Conservation (phyloP, 257 asterid species). For the Gentiana straminea region DNA sequence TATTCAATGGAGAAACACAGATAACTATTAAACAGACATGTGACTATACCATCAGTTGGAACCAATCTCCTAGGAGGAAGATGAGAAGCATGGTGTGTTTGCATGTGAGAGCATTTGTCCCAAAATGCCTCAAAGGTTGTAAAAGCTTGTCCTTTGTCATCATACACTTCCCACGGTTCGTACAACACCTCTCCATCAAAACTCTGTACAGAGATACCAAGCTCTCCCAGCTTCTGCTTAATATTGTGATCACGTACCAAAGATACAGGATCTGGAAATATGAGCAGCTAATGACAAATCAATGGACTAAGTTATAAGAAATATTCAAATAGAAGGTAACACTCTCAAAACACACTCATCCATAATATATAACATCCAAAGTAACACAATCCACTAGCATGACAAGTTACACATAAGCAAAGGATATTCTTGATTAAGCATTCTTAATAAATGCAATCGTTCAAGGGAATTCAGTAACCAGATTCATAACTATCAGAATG, state of each 20-base stretch:
- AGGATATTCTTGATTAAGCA: too few species aligned
- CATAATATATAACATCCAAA: too few species aligned
- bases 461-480: too few species aligned
- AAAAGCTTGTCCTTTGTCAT: conserved; percentile 48
- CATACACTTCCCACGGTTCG: conserved; percentile 89
- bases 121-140: conserved; percentile 62
- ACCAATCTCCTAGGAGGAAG: conserved; percentile 69
- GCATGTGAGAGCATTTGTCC: conserved; percentile 57
- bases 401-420: too few species aligned
- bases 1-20: not conserved
- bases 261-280: conserved; percentile 63
- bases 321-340: not conserved
- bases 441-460: too few species aligned
- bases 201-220: conserved; percentile 59
- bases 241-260: conserved; percentile 86
- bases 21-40: not conserved
- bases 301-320: not conserved
- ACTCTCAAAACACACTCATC: too few species aligned
- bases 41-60: conserved; percentile 39
- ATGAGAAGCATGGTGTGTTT: conserved; percentile 43
- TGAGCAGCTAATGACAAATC: conserved; percentile 5
- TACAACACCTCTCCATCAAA: conserved; percentile 58
- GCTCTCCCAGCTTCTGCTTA: conserved; percentile 62
- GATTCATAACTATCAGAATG: too few species aligned
- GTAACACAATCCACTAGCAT: too few species aligned